Base-by-base conservation (phyloP, 306 rosid genomes). In the Rosa lucieae region DNA sequence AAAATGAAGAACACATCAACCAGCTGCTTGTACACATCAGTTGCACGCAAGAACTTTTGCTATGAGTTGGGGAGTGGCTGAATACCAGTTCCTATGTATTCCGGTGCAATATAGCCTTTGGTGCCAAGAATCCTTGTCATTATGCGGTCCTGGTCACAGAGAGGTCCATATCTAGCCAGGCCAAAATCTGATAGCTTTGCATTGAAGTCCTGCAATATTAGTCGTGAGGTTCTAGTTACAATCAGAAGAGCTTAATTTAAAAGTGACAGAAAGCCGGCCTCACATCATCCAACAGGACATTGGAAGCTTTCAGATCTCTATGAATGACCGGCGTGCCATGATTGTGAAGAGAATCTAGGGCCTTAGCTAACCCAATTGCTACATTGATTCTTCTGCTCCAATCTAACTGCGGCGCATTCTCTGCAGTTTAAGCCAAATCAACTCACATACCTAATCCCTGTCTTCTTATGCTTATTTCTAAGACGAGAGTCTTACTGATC, bases 141-240 rank as follows among this genome's bases (percentile, higher is more conserved):
- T 7, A 86, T 63, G 35, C 78, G 74, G 48, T 88, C 80, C 23
- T 71, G 76, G 32, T 72, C 80, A 21, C 77, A 78, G 29, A 58
- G 78, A 61, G 88, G 91, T 84, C 89, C 91, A 70, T 84, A 82
- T 59, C 79, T 84, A 5, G 89, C 88, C 5, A 84, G 80, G n/a
- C 88, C 88, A 0, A 88, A 88, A 71, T 88, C 87, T 26, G 92
- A 86, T 48, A 86, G 82, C 84, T 86, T 88, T 43, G 82, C 77
- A 49, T 76, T 78, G 80, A 69, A 79, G 55, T 79, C 63, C 87
- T 85, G 89, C 74, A 77, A 73, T 11, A 51, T 32, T 14, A 72
- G 18, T 77, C 37, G 74, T 68, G 65, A 6, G 43, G 67, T 62
- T 71, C 39, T 6, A 72, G 43, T 26, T 12, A 48, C 29, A 72